Base-by-base conservation (phyloP, 768 basidiomycete genomes). In the Suillus subalutaceus region DNA sequence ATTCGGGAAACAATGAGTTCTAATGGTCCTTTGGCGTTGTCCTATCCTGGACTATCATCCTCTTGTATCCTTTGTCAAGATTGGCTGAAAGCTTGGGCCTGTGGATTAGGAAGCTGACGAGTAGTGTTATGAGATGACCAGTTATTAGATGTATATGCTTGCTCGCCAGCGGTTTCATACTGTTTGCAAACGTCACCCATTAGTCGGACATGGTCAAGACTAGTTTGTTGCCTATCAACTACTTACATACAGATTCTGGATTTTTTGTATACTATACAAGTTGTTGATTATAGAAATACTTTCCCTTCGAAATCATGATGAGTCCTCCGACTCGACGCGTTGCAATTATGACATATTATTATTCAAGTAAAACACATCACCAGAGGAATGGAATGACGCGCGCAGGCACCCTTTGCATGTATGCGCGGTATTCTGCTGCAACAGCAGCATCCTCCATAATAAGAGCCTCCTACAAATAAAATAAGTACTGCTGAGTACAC, bases 331-430 rank as follows among this genome's bases (percentile, higher is more conserved):
- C 9, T 37, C 37, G 37, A 37, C 50, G 18, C 9, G 18, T 55
- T 4, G 30, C 18, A 35, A 10, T 55, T 32, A 55, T 20, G 53
- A 32, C 15, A 52, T 32, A 5, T 32, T 32, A 32, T 32, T 32
- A 32, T 32, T 32, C 32, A 32, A 32, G 32, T 32, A 32, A 32
- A 1, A 32, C 8, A 53, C 4, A 10, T 74, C 74, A 75, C 74
- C 74, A 75, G 40, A 79, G 40, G 26, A 70, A 63, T 35, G 78
- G 78, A 37, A 80, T 78, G 41, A 79, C 18, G 63, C 67, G 79
- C 3, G 71, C 68, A 2, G 73, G 70, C 3, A 74, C 73, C 41
- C 61, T 70, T 60, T 75, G 68, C 72, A 75, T 77, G 61, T 79
- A 79, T 18, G 69, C 69, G 38, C 46, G 44, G 64, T 79, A 79